Percentiles rank a stretch among this genome's conserved stretches.
Evolutionary conservation across 2,329 filamentous ascomycete genomes (phyloP).

Genomic region (Cephalotrichum gorgonifer): DNA sequence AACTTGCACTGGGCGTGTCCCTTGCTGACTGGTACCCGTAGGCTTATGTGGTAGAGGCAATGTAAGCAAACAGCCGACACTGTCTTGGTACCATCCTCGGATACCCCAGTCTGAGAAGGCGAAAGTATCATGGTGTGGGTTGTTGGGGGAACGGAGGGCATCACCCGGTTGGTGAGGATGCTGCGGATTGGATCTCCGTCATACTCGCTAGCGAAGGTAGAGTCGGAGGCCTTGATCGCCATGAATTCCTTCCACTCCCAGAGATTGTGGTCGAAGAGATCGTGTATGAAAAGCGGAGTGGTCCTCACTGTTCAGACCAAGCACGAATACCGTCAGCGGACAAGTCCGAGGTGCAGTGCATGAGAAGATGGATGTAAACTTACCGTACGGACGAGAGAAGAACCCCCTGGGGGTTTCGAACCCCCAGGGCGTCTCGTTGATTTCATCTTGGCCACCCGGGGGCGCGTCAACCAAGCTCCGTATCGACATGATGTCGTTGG

Average conservation of each 20-base stretch:
- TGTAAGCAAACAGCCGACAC: conserved; percentile 3
- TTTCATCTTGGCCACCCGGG: conserved; percentile 1
- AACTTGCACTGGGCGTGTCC: neutral
- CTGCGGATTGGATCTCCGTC: neutral
- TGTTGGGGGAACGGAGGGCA: conserved; percentile 3
- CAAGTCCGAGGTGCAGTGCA: neutral
- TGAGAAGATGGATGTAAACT: neutral
- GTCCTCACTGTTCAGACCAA: conserved; percentile 8
- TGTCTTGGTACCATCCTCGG: conserved; percentile 2
- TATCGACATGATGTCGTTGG: conserved; percentile 2
- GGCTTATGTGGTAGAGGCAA: conserved; percentile 2
- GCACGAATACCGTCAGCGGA: neutral
- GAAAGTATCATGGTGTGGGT: conserved; percentile 7
- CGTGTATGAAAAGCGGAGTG: conserved; percentile 9
- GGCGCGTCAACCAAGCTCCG: neutral
- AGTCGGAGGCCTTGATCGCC: neutral
- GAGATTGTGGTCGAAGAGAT: conserved; percentile 10
- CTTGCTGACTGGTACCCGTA: neutral
- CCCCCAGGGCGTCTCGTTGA: conserved; percentile 3
- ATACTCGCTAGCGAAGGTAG: neutral
- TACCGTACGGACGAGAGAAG: conserved; percentile 9
- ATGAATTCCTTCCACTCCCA: conserved; percentile 10
- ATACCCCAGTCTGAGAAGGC: conserved; percentile 4
- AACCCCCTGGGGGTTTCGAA: conserved; percentile 5
- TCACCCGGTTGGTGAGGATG: conserved; percentile 5